Percentiles rank a stretch among this genome's conserved stretches.
phyloP scores from a whole-genome alignment of 1,139 yeast species.

The Yamadazyma atlantica region DNA sequence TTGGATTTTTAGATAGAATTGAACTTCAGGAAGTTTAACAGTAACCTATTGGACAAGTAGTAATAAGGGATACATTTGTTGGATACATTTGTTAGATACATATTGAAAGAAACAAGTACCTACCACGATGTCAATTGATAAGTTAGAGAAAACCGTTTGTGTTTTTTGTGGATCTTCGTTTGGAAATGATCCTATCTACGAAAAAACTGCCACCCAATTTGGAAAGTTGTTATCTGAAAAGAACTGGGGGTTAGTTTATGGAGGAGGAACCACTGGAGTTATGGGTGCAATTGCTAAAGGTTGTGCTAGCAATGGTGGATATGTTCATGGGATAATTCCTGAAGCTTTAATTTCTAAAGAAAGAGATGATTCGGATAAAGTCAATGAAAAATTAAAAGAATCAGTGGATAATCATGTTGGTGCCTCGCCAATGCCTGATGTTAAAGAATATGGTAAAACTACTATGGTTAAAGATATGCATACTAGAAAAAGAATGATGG shows the following conservation, averaged over 20 bases:
- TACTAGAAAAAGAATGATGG: conserved; percentile 85
- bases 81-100: neutral
- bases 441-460: conserved; percentile 68
- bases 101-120: neutral
- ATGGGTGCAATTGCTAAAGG: conserved; percentile 87
- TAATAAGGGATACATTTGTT: neutral
- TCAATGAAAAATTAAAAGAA: conserved; percentile 47
- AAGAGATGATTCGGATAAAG: conserved; percentile 48
- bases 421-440: conserved; percentile 61
- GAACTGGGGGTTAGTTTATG: conserved; percentile 80
- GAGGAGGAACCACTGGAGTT: conserved; percentile 86
- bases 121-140: neutral
- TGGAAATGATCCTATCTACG: conserved; percentile 56
- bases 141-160: conserved; percentile 52
- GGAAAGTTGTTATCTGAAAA: conserved; percentile 59
- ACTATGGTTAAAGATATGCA: conserved; percentile 89
- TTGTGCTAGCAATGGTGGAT: conserved; percentile 63
- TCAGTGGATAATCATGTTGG: conserved; percentile 56
- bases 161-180: conserved; percentile 86
- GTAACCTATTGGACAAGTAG: too few relatives aligned
- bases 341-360: conserved; percentile 77
- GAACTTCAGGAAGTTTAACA: too few relatives aligned
- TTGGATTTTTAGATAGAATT: too few relatives aligned
- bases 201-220: conserved; percentile 54
- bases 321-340: conserved; percentile 86